Percentiles rank a stretch among this genome's conserved stretches.
Evolutionary conservation across 345 rosid species (phyloP).

Genomic region (Iberis pinnata): DNA sequence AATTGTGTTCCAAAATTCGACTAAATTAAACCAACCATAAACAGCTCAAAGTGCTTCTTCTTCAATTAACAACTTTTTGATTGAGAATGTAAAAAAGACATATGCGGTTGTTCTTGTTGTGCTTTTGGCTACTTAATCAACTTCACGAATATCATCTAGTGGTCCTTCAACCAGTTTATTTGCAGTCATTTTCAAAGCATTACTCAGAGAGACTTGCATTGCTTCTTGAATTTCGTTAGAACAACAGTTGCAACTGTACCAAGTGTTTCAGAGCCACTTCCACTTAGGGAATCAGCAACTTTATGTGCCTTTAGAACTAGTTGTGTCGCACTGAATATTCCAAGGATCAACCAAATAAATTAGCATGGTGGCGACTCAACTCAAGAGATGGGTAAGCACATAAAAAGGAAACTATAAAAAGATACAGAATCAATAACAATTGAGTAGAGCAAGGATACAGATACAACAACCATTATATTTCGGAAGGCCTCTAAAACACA

Average conservation of each 20-base stretch:
- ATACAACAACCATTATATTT: constrained; percentile 93
- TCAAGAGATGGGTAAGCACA: not conserved
- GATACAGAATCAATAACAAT: not conserved
- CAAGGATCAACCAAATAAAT: not conserved
- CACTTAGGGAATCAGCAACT: constrained; percentile 89
- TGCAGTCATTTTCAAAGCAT: too few species aligned
- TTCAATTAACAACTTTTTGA: too few species aligned
- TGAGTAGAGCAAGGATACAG: constrained; percentile 61
- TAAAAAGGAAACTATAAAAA: constrained; percentile 4
- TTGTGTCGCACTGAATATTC: constrained; percentile 64
- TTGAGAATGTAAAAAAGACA: too few species aligned
- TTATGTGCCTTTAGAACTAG: constrained; percentile 91
- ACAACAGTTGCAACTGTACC: constrained; percentile 94
- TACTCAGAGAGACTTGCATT: too few species aligned
- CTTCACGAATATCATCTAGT: too few species aligned
- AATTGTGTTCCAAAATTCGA: too few species aligned
- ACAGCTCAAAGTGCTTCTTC: too few species aligned
- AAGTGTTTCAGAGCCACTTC: constrained; percentile 76
- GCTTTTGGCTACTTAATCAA: too few species aligned
- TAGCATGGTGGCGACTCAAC: not conserved
- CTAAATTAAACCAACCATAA: too few species aligned
- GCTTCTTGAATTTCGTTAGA: too few species aligned
- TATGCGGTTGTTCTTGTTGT: too few species aligned
- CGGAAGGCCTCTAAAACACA: constrained; percentile 75
- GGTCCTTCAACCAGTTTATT: too few species aligned